These are phyloP conservation scores for Solanum phureja DNA, from an alignment of 257 asterid species.

Conservation along the genomic window DNA sequence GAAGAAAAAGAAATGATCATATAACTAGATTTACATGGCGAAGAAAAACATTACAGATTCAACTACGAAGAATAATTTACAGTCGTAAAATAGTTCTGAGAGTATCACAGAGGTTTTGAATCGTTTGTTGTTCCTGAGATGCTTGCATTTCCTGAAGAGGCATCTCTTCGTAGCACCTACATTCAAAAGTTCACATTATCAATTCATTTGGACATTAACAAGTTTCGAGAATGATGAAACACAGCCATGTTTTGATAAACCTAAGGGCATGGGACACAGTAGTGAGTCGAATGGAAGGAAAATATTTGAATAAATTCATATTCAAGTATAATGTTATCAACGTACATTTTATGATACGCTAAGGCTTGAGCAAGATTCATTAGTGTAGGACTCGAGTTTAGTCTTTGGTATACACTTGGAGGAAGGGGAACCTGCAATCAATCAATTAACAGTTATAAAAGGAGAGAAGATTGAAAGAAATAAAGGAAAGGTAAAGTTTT, in stretches of 20 bases:
- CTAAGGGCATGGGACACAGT: background rate
- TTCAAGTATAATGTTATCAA: background rate
- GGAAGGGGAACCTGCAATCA: slow-evolving; percentile 80
- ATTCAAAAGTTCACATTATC: background rate
- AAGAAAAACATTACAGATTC: background rate
- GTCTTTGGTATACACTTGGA: slow-evolving; percentile 71
- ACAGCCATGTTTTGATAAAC: background rate
- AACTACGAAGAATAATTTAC: slow-evolving; percentile 13
- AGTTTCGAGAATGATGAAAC: background rate
- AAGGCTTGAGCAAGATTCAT: slow-evolving; percentile 95
- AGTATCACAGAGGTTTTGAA: slow-evolving; percentile 87
- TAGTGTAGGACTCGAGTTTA: slow-evolving; percentile 76
- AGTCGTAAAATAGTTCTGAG: slow-evolving; percentile 80
- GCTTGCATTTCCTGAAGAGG: slow-evolving; percentile 99
- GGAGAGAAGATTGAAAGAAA: background rate
- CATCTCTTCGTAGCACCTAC: slow-evolving; percentile 97
- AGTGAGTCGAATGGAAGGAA: background rate
- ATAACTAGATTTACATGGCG: background rate
- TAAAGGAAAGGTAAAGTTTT: background rate
- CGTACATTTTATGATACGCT: slow-evolving; percentile 86
- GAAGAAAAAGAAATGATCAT: background rate
- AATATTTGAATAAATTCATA: background rate
- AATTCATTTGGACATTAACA: background rate
- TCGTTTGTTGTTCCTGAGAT: slow-evolving; percentile 82
- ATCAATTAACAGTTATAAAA: background rate